Evolutionary conservation across 1,139 yeast genomes (phyloP).

Genomic region (Taphrina sp.): DNA sequence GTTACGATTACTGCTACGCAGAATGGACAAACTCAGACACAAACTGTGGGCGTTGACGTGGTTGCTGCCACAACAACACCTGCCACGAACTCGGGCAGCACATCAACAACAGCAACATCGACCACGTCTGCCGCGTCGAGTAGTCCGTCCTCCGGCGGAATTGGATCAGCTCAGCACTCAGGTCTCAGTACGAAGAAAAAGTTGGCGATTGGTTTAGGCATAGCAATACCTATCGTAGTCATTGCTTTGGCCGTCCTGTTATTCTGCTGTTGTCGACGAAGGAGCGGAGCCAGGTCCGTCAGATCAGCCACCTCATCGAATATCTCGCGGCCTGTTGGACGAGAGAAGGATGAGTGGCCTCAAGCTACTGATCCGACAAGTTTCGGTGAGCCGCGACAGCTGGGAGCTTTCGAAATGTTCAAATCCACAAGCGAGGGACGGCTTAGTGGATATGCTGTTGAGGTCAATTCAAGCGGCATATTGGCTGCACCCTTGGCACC

Average conservation of each 20-base stretch:
- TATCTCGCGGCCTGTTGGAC: constrained; percentile 33
- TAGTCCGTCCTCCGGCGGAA: constrained; percentile 40
- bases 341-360: constrained; percentile 32
- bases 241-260: constrained; percentile 17
- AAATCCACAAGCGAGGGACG: constrained; percentile 34
- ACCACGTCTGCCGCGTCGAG: constrained; percentile 40
- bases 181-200: constrained; percentile 43
- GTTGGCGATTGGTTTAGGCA: constrained; percentile 37
- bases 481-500: constrained; percentile 13
- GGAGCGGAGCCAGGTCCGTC: constrained; percentile 1
- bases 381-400: constrained; percentile 34
- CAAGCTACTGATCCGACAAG: constrained; percentile 14
- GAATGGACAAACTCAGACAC: constrained; percentile 33
- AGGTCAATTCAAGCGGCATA: constrained; percentile 19
- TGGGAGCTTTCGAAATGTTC: constrained; percentile 35
- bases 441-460: constrained; percentile 35
- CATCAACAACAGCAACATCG: constrained; percentile 39
- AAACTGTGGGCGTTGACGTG: constrained; percentile 32
- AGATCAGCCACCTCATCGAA: constrained; percentile 13
- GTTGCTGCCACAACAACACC: constrained; percentile 37
- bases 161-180: constrained; percentile 41
- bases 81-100: constrained; percentile 35
- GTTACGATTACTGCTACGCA: constrained; percentile 36
- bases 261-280: constrained; percentile 22
- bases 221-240: constrained; percentile 29